Conservation (phyloP, 1,284 basidiomycete species). For the Trichosporon faecale region DNA sequence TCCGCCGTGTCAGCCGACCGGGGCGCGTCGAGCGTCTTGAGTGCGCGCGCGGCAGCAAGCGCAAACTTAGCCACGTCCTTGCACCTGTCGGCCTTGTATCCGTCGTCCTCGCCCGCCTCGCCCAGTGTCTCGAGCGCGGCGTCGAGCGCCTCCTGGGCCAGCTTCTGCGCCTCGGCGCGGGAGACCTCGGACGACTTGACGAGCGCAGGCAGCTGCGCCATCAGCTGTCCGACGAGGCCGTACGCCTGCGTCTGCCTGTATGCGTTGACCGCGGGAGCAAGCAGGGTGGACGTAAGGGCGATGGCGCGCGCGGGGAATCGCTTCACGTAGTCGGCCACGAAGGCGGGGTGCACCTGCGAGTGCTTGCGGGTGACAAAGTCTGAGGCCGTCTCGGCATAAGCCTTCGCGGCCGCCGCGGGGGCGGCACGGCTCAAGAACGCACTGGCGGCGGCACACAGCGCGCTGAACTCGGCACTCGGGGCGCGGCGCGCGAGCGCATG, state of each 20-base stretch:
- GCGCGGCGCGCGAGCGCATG: conserved; percentile 72
- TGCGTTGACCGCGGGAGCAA: conserved; percentile 62
- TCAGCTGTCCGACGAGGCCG: conserved; percentile 65
- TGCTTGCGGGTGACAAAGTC: conserved; percentile 81
- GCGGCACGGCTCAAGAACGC: conserved; percentile 68
- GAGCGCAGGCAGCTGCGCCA: conserved; percentile 61
- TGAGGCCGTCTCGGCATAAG: conserved; percentile 66
- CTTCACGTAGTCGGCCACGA: conserved; percentile 75
- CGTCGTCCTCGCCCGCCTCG: conserved; percentile 53
- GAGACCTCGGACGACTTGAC: conserved; percentile 51
- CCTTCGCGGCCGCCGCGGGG: conserved; percentile 33
- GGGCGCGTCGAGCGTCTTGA: conserved; percentile 47
- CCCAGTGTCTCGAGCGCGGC: conserved; percentile 59
- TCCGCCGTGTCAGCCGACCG: background rate
- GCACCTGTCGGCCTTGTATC: conserved; percentile 64
- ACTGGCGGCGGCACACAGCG: conserved; percentile 67
- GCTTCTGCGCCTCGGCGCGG: conserved; percentile 54
- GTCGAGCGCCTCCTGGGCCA: conserved; percentile 58
- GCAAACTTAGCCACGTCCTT: conserved; percentile 78
- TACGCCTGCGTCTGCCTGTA: conserved; percentile 74
- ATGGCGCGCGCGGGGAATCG: conserved; percentile 69
- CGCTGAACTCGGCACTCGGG: conserved; percentile 61
- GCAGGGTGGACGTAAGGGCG: conserved; percentile 61
- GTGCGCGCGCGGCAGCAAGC: conserved; percentile 64
- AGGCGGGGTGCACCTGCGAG: conserved; percentile 67